These are phyloP conservation scores for Penstemon davidsonii DNA, from an alignment of 257 asterid genomes.

Conservation along the genomic window DNA sequence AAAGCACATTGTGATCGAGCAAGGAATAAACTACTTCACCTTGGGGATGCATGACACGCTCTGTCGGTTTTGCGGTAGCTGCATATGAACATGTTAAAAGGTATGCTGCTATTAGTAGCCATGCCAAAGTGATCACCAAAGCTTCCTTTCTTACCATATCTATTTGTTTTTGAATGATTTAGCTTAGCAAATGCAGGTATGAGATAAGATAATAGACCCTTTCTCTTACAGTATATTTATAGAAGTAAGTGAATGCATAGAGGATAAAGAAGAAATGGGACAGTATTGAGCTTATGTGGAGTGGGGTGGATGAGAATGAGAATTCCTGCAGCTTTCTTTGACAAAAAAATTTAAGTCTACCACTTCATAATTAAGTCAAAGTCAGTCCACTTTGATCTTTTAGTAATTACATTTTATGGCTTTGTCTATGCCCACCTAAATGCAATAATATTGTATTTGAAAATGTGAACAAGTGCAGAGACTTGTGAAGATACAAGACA, in stretches of 20 bases:
- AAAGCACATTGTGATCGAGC: not conserved
- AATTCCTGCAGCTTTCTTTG: slow-evolving; percentile 27
- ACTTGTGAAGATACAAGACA: not conserved
- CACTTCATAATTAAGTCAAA: slow-evolving; percentile 22
- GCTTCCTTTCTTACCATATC: slow-evolving; percentile 28
- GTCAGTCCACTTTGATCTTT: slow-evolving; percentile 20
- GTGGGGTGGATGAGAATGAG: slow-evolving; percentile 6
- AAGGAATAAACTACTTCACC: slow-evolving; percentile 18
- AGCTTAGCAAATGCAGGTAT: not conserved
- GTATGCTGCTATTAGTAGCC: slow-evolving; percentile 39
- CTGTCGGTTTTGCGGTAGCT: slow-evolving; percentile 24
- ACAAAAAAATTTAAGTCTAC: slow-evolving; percentile 27
- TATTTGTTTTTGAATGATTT: slow-evolving; percentile 5
- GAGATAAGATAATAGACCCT: not conserved
- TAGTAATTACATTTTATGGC: not conserved
- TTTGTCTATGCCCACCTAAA: not conserved
- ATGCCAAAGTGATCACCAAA: slow-evolving; percentile 31
- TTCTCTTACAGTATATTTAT: slow-evolving; percentile 27
- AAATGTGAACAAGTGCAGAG: not conserved
- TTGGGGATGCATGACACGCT: slow-evolving; percentile 29
- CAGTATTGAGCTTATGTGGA: slow-evolving; percentile 20
- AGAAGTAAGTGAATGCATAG: not conserved
- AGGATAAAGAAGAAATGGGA: not conserved
- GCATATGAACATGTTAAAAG: slow-evolving; percentile 31
- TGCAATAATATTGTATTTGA: not conserved